These are phyloP conservation scores for Pseudovirgaria hyperparasitica DNA, from an alignment of 2,329 filamentous ascomycete genomes.

Conservation along the genomic window DNA sequence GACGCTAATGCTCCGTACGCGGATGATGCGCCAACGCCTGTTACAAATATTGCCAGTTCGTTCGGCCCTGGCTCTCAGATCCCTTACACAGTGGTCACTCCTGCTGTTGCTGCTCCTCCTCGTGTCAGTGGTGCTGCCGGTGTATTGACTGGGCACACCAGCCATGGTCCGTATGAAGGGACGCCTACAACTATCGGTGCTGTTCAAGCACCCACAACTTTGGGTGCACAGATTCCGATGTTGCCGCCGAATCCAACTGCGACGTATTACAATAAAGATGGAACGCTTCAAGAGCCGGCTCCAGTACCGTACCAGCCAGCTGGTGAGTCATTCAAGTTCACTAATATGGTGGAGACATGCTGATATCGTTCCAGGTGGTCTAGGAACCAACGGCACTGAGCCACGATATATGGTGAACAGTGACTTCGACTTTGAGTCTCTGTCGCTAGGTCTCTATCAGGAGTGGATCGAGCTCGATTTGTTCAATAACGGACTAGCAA, in stretches of 20 bases:
- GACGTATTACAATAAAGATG: conserved; percentile 60
- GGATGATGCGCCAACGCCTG: conserved; percentile 16
- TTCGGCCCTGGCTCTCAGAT: conserved; percentile 34
- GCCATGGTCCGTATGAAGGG: conserved; percentile 57
- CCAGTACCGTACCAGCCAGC: conserved; percentile 61
- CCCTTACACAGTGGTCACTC: conserved; percentile 15
- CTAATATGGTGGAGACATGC: background rate
- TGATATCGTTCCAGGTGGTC: conserved; percentile 35
- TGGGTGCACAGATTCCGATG: conserved; percentile 45
- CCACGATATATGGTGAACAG: conserved; percentile 67
- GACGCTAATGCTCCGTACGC: conserved; percentile 31
- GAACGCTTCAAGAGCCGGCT: conserved; percentile 51
- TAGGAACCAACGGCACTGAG: conserved; percentile 64
- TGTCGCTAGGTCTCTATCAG: conserved; percentile 63
- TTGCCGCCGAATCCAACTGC: conserved; percentile 47
- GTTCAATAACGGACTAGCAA: conserved; percentile 63
- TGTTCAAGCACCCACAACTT: conserved; percentile 39
- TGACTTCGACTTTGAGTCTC: conserved; percentile 73
- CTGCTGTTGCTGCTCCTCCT: conserved; percentile 25
- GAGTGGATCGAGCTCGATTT: conserved; percentile 79
- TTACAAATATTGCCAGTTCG: conserved; percentile 22
- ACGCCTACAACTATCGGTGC: conserved; percentile 59
- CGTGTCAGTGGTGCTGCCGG: conserved; percentile 34
- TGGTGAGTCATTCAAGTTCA: conserved; percentile 19
- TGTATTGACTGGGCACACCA: conserved; percentile 50